Evolutionary conservation across 768 basidiomycete species (phyloP).

Genomic region (Suillus brevipes): DNA sequence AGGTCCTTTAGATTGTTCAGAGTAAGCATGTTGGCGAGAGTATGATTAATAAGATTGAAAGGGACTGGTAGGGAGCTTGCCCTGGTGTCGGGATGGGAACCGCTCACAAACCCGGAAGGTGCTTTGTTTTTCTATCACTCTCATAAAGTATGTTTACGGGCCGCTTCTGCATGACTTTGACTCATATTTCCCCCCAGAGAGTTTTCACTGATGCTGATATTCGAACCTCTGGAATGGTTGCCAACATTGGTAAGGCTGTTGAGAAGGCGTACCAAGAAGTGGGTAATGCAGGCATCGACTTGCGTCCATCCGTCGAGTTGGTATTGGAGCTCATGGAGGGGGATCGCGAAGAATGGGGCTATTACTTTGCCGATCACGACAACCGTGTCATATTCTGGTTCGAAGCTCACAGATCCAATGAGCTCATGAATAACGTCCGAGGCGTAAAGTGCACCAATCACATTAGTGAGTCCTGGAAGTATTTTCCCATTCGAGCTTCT

Average conservation of each 20-base stretch:
- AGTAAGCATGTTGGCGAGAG: background rate
- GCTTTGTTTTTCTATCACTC: slow-evolving; percentile 1
- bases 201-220: background rate
- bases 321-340: background rate
- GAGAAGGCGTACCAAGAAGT: background rate
- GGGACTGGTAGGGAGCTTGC: background rate
- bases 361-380: background rate
- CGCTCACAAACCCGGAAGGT: background rate
- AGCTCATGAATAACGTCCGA: background rate
- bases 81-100: background rate
- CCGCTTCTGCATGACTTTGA: background rate
- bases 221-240: background rate
- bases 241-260: background rate
- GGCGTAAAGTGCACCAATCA: background rate
- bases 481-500: background rate
- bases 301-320: background rate
- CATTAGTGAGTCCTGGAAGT: background rate
- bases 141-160: background rate
- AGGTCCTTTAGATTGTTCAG: slow-evolving; percentile 1
- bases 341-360: background rate
- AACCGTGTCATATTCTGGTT: background rate
- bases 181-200: background rate
- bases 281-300: background rate
- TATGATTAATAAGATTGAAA: background rate
- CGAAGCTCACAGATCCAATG: background rate